Evolutionary conservation across 352 stramenopile species (phyloP).

Genomic region (Pythium oligandrum): DNA sequence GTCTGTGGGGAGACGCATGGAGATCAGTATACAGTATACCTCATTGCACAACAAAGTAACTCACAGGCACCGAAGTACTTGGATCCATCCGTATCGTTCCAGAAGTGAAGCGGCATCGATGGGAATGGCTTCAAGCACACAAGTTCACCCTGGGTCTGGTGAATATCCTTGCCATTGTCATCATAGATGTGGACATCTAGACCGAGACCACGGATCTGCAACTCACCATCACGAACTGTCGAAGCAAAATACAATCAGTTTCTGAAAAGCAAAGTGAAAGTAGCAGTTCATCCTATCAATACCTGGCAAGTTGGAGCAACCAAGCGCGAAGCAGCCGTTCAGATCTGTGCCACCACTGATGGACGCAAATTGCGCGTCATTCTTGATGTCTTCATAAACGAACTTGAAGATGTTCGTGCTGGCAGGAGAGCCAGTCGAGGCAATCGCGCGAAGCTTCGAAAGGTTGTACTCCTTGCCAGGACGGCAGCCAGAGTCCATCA

Average conservation of each 20-base stretch:
- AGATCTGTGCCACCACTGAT: conserved; percentile 85
- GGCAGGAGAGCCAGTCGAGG: conserved; percentile 66
- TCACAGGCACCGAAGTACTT: conserved; percentile 77
- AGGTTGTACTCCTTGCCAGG: conserved; percentile 62
- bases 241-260: not conserved
- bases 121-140: conserved; percentile 78
- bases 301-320: conserved; percentile 69
- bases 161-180: conserved; percentile 47
- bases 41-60: conserved; percentile 13
- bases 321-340: conserved; percentile 75
- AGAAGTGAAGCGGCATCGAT: conserved; percentile 82
- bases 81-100: conserved; percentile 62
- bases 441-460: conserved; percentile 59
- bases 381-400: conserved; percentile 72
- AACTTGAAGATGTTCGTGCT: conserved; percentile 83
- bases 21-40: conserved; percentile 10
- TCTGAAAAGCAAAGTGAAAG: conserved; percentile 10
- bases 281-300: conserved; percentile 14
- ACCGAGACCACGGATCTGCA: conserved; percentile 75
- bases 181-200: conserved; percentile 76
- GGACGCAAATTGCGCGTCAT: conserved; percentile 69
- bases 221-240: conserved; percentile 64
- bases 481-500: conserved; percentile 64
- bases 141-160: conserved; percentile 51
- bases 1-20: conserved; percentile 25